Evolutionary conservation across 345 rosid species (phyloP).

Genomic region (Hibiscus syriacus): DNA sequence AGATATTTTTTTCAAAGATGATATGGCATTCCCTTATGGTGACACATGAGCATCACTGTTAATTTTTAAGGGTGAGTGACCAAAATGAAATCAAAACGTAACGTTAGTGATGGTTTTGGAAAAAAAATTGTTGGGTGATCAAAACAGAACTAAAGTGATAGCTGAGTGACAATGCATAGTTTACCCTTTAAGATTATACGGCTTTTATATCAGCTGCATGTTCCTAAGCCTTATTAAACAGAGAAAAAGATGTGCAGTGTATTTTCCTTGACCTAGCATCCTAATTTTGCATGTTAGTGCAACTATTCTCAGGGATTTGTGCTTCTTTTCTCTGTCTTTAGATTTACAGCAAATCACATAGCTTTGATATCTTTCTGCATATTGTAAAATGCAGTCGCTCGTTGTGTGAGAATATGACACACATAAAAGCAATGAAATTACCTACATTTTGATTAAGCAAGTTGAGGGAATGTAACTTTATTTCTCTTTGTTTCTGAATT

Average conservation of each 20-base stretch:
- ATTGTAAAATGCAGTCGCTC: neutral
- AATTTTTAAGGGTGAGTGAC: too few species aligned
- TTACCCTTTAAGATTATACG: too few species aligned
- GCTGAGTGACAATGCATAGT: too few species aligned
- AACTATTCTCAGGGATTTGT: neutral
- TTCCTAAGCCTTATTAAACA: neutral
- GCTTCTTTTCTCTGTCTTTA: neutral
- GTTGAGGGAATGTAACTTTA: neutral
- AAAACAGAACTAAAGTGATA: too few species aligned
- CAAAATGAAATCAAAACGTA: too few species aligned
- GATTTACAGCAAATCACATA: neutral
- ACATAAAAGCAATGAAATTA: neutral
- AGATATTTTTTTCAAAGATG: too few species aligned
- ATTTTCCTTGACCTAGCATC: neutral
- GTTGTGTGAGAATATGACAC: too few species aligned
- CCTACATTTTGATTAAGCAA: neutral
- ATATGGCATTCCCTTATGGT: too few species aligned
- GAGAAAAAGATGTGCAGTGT: neutral
- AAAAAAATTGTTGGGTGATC: too few species aligned
- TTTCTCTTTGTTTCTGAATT: neutral
- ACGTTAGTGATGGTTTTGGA: too few species aligned
- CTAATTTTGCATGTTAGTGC: neutral
- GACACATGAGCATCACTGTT: too few species aligned
- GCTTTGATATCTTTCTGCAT: neutral
- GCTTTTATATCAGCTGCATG: neutral